These are phyloP conservation scores for Solanum lycopersicoides DNA, from an alignment of 257 asterid species.

Conservation along the genomic window DNA sequence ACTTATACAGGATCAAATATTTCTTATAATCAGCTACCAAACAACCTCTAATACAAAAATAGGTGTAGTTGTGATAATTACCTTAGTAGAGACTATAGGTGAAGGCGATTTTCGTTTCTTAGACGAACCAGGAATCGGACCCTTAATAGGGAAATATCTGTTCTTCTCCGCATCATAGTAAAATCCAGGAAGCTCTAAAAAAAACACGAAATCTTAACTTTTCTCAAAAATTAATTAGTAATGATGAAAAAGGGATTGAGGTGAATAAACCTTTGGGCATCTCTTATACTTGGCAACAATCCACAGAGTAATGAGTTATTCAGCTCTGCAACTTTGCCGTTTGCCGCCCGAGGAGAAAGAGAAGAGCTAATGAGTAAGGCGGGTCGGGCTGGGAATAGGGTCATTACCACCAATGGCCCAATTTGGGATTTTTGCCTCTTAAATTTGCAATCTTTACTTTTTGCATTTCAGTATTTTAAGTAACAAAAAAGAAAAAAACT, in stretches of 20 bases:
- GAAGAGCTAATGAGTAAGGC: background rate
- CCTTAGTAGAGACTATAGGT: constrained; percentile 16
- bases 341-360: background rate
- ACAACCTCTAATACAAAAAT: background rate
- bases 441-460: too few relatives aligned
- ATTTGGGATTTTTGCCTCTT: background rate
- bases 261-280: background rate
- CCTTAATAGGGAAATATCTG: constrained; percentile 71
- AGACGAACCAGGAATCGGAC: constrained; percentile 84
- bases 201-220: background rate
- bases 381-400: background rate
- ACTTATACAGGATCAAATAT: too few relatives aligned
- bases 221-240: background rate
- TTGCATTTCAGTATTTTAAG: too few relatives aligned
- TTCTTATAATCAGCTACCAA: too few relatives aligned
- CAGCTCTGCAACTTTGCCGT: background rate
- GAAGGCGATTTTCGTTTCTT: constrained; percentile 38
- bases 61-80: background rate
- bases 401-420: background rate
- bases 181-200: constrained; percentile 77
- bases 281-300: background rate
- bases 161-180: constrained; percentile 76
- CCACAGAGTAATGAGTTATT: background rate
- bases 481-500: too few relatives aligned
- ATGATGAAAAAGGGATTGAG: background rate